These are phyloP conservation scores for Pisolithus albus DNA, from an alignment of 768 basidiomycete species.

Conservation along the genomic window DNA sequence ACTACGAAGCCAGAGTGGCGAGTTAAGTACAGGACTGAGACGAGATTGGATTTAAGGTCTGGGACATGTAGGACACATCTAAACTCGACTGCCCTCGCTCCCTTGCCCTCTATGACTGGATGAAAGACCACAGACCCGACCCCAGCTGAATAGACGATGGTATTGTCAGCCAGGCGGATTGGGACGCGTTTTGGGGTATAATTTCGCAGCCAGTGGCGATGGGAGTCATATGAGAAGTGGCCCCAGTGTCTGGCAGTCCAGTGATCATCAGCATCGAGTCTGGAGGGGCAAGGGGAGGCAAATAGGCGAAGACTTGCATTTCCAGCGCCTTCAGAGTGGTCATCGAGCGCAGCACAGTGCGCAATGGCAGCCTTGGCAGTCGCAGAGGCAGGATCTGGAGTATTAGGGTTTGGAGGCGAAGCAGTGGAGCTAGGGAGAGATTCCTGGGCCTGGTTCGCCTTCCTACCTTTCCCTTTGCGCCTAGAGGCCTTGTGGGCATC, in stretches of 20 bases:
- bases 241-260: constrained; percentile 29
- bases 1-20: constrained; percentile 1
- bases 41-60: no score
- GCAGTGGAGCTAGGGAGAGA: not conserved
- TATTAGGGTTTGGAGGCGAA: not conserved
- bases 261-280: constrained; percentile 5
- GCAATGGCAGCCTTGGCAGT: not conserved
- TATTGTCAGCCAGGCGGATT: no score
- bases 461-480: not conserved
- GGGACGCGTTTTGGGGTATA: no score
- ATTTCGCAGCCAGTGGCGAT: constrained; percentile 5
- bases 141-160: no score
- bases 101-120: no score
- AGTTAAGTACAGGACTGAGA: constrained; percentile 11
- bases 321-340: not conserved
- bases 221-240: constrained; percentile 31
- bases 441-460: not conserved
- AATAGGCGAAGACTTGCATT: constrained; percentile 7
- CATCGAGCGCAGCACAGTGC: not conserved
- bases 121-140: no score
- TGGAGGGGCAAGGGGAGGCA: not conserved
- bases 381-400: not conserved
- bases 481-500: not conserved
- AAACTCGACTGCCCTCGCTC: no score
- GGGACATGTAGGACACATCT: no score